Conservation (phyloP, 768 basidiomycete genomes). For the Tricholoma saponaceum region DNA sequence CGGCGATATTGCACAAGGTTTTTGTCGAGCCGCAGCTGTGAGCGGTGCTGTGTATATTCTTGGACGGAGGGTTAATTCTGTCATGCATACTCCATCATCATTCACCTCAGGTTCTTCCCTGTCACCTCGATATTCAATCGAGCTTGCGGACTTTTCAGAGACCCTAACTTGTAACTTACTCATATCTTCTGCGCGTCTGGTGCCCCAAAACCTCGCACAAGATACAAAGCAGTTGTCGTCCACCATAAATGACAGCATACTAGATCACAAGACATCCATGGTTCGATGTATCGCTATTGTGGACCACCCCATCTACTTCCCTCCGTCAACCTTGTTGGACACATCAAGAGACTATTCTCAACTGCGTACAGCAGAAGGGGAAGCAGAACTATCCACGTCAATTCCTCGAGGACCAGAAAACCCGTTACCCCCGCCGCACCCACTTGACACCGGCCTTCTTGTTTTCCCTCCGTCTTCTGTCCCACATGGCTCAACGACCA, state of each 20-base stretch:
- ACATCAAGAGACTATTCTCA: neutral
- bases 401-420: slow-evolving; percentile 9
- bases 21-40: slow-evolving; percentile 84
- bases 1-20: slow-evolving; percentile 92
- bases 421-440: slow-evolving; percentile 9
- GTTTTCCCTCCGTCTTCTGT: slow-evolving; percentile 73
- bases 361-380: neutral
- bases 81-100: slow-evolving; percentile 14
- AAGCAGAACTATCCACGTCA: slow-evolving; percentile 19
- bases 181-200: slow-evolving; percentile 41
- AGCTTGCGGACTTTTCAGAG: slow-evolving; percentile 60
- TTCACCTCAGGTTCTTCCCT: neutral
- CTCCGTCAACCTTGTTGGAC: slow-evolving; percentile 6
- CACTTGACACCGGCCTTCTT: slow-evolving; percentile 61
- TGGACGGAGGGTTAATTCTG: slow-evolving; percentile 40
- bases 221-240: slow-evolving; percentile 14
- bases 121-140: slow-evolving; percentile 35
- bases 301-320: slow-evolving; percentile 29
- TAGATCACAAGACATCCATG: slow-evolving; percentile 4
- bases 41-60: slow-evolving; percentile 71
- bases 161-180: slow-evolving; percentile 50
- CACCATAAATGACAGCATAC: neutral
- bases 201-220: slow-evolving; percentile 24
- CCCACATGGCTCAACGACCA: slow-evolving; percentile 40
- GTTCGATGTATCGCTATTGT: slow-evolving; percentile 35